Base-by-base conservation (phyloP, 1,139 yeast genomes). In the Meyerozyma sp. region DNA sequence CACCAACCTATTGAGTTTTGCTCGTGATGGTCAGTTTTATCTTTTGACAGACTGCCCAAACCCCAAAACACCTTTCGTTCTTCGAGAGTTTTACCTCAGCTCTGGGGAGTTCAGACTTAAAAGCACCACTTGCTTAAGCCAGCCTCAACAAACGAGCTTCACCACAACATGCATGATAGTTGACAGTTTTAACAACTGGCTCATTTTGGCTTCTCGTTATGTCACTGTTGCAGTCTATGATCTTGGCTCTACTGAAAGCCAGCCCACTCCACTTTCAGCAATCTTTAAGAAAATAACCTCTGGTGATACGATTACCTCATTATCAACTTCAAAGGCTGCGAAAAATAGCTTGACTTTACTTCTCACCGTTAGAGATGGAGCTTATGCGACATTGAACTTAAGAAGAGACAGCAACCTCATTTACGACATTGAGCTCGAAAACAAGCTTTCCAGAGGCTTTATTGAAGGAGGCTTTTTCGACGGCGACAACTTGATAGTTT, bases 231-330 rank as follows among this genome's bases (percentile, higher is more conserved):
- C 82, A 5, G 59, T 81, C 1, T 86, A 81, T 53, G 68, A 75
- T 42, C 53, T 82, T 11, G 51, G 53, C 3, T 41, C 51, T 7
- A 40, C 41, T 9, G 34, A 42, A 6, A 40, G 52, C 1, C 53
- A 48, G 3, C 52, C 49, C 25, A 55, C 66, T 5, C 47, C 50
- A n/a, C 25, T 34, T 10, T 50, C 64, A 23, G 53, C 58, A 1
- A 53, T 75, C 13, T 76, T 75, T 66, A 75, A 79, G 50, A 81
- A 81, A 50, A 53, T 84, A 10, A 71, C 80, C 11, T 68, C 79
- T 1, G 94, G 94, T n/a, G 96, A 88, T 54, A 79, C 94, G 0
- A 77, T 85, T 4, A 81, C 95, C 0, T 73, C 82, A 0, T 62
- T 84, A 1, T 63, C 67, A 6, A 53, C 70, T 2, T 54, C 81